Evolutionary conservation across 805 yeast species (phyloP).

Genomic region (Komagataella phaffii): DNA sequence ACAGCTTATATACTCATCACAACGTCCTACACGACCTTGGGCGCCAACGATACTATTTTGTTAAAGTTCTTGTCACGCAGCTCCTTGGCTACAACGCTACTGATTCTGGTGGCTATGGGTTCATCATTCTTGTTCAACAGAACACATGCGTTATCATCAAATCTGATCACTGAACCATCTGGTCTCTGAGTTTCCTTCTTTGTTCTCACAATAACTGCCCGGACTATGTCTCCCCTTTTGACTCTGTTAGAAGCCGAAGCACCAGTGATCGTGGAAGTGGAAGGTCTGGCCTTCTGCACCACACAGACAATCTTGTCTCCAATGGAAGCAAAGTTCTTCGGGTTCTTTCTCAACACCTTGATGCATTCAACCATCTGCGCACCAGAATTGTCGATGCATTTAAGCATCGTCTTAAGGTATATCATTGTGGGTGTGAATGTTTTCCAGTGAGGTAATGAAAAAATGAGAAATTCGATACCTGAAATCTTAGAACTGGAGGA

Average conservation of each 20-base stretch:
- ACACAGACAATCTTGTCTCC: constrained; percentile 94
- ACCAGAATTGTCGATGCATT: constrained; percentile 88
- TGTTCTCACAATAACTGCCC: constrained; percentile 91
- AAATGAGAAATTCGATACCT: background rate
- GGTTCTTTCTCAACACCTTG: constrained; percentile 84
- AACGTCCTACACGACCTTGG: constrained; percentile 45
- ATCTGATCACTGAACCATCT: constrained; percentile 78
- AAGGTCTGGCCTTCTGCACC: constrained; percentile 79
- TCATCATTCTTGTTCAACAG: constrained; percentile 81
- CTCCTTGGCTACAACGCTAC: constrained; percentile 85
- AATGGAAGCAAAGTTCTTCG: constrained; percentile 66
- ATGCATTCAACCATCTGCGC: constrained; percentile 93
- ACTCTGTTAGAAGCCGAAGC: constrained; percentile 68
- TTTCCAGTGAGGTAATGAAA: background rate
- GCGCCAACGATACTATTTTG: constrained; percentile 85
- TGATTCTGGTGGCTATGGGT: constrained; percentile 88
- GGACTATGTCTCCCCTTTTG: constrained; percentile 89
- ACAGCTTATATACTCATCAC: constrained; percentile 1
- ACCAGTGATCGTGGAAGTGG: constrained; percentile 59
- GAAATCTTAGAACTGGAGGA: background rate
- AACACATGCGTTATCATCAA: constrained; percentile 97
- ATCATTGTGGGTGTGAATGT: constrained; percentile 38
- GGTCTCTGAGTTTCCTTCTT: constrained; percentile 56
- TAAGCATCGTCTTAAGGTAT: constrained; percentile 74
- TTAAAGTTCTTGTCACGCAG: constrained; percentile 69